Evolutionary conservation across 2,329 filamentous ascomycete genomes (phyloP).

Genomic region (Ophiosphaerella narmari): DNA sequence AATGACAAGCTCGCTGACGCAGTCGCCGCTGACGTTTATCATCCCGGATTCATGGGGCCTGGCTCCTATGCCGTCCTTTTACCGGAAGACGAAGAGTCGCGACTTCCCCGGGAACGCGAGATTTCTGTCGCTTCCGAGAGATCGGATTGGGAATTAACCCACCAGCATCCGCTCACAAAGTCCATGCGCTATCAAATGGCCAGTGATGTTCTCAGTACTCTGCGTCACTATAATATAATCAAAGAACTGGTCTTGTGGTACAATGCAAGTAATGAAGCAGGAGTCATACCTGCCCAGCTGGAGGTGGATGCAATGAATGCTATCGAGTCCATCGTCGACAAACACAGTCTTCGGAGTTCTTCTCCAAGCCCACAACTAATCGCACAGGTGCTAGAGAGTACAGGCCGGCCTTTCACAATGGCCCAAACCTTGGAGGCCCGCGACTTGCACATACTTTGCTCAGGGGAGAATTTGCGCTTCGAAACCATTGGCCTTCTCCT

Average conservation of each 20-base stretch:
- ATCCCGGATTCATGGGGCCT: constrained; percentile 40
- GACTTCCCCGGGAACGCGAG: constrained; percentile 20
- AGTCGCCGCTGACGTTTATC: constrained; percentile 38
- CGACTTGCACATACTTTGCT: constrained; percentile 47
- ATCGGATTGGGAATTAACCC: constrained; percentile 32
- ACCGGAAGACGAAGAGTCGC: constrained; percentile 30
- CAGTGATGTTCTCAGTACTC: constrained; percentile 28
- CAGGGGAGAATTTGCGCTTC: constrained; percentile 44
- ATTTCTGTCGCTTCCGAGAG: constrained; percentile 31
- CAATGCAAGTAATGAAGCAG: constrained; percentile 34
- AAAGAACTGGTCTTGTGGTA: constrained; percentile 31
- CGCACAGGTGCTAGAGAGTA: constrained; percentile 33
- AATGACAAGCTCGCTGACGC: constrained; percentile 37
- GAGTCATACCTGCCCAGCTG: constrained; percentile 44
- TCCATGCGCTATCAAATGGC: constrained; percentile 38
- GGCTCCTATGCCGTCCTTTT: constrained; percentile 39
- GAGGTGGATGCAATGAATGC: constrained; percentile 40
- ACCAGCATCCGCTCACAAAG: constrained; percentile 38
- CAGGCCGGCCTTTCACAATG: constrained; percentile 30
- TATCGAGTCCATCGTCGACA: constrained; percentile 35
- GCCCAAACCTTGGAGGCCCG: constrained; percentile 29
- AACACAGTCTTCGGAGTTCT: constrained; percentile 31
- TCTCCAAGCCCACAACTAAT: constrained; percentile 32
- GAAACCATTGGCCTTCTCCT: constrained; percentile 48
- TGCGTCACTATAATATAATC: constrained; percentile 34